phyloP scores from a whole-genome alignment of 2,329 filamentous ascomycete genomes.

The Colletotrichum shisoi region DNA sequence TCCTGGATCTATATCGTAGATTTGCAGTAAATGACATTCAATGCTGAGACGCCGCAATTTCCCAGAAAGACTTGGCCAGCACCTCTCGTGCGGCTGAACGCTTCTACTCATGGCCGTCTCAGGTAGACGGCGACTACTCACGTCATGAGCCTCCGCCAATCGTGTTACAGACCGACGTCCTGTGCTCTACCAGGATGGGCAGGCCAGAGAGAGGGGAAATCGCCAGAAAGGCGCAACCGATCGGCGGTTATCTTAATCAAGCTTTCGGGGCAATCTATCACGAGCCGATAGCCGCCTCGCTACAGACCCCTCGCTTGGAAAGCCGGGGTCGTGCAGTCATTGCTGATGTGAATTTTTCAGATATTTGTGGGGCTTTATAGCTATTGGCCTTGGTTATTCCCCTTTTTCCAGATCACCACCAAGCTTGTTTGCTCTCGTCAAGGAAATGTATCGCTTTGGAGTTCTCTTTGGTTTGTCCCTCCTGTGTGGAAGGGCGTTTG shows the following conservation, averaged over 20 bases:
- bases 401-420: neutral
- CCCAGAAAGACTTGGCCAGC: neutral
- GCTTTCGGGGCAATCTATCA: neutral
- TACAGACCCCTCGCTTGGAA: neutral
- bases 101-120: neutral
- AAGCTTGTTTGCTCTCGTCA: too few species aligned
- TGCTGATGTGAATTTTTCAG: neutral
- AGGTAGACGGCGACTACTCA: neutral
- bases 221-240: neutral
- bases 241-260: neutral
- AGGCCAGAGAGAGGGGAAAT: slow-evolving; percentile 11
- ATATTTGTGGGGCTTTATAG: too few species aligned
- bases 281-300: neutral
- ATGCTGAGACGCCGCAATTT: neutral
- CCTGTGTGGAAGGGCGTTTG: slow-evolving; percentile 7
- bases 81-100: slow-evolving; percentile 1
- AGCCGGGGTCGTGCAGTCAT: neutral
- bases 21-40: neutral
- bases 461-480: neutral
- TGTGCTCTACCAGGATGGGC: neutral
- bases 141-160: slow-evolving; percentile 4
- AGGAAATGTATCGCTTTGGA: slow-evolving; percentile 12
- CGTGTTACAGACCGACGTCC: neutral
- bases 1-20: neutral
- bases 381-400: neutral